phyloP scores from a whole-genome alignment of 331 rosid species.

The Pyrus hybrid region DNA sequence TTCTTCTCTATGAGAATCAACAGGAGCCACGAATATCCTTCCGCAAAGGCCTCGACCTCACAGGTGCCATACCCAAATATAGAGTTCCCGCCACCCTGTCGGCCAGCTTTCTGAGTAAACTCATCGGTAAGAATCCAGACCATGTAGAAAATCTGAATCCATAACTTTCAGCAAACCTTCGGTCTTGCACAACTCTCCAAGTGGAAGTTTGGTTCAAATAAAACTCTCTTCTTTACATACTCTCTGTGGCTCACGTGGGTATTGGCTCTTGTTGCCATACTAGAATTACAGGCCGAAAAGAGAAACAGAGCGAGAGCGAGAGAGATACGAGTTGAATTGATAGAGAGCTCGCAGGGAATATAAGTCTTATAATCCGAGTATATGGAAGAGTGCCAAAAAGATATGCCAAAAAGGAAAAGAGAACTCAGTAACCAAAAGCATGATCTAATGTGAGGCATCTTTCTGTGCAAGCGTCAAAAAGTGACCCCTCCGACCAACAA shows the following conservation, averaged over 20 bases:
- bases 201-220: slow-evolving; percentile 18
- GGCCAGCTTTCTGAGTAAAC: slow-evolving; percentile 51
- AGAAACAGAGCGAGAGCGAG: too few relatives aligned
- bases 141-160: slow-evolving; percentile 27
- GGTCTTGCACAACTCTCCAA: slow-evolving; percentile 10
- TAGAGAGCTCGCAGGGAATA: too few relatives aligned
- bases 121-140: slow-evolving; percentile 33
- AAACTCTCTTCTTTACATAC: slow-evolving; percentile 18
- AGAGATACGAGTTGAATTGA: slow-evolving; percentile 1
- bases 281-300: not conserved
- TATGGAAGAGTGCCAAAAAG: not conserved
- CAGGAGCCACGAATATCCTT: slow-evolving; percentile 22
- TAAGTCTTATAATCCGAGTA: too few relatives aligned
- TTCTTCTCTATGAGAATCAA: slow-evolving; percentile 57
- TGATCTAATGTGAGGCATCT: slow-evolving; percentile 2
- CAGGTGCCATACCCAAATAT: slow-evolving; percentile 29
- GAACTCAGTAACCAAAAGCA: slow-evolving; percentile 2
- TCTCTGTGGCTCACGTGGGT: slow-evolving; percentile 17
- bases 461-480: slow-evolving; percentile 20
- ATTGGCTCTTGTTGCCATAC: slow-evolving; percentile 11
- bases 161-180: slow-evolving; percentile 7
- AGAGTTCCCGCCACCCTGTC: slow-evolving; percentile 41
- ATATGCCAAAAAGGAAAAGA: slow-evolving; percentile 18
- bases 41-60: slow-evolving; percentile 18
- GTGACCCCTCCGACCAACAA: slow-evolving; percentile 20